Evolutionary conservation across 192 early-diverging fungal genomes (phyloP), one percentile per base, ranked within the genome.

Genomic region (Podochytrium sp.): DNA sequence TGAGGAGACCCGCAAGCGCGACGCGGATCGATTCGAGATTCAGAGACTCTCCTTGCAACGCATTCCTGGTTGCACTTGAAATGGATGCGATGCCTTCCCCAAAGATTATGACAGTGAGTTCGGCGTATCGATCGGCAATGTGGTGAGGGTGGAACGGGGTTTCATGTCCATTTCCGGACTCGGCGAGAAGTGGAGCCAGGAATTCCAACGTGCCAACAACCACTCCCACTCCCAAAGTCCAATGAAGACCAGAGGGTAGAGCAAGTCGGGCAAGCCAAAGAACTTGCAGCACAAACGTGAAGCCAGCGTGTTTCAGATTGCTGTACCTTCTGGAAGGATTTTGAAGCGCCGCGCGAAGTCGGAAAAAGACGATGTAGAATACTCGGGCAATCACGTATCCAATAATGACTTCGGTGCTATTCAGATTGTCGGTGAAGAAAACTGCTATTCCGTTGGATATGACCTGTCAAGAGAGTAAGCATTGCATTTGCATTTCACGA

Each of bases 401-500:
- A n/a, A 10, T 25, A 3, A 39, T 55, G 32, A 55, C 18, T n/a
- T 52, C 35, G 1, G 66, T 23, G 61, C 12, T 38, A 29, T 63
- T 37, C 18, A 63, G 37, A 16, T 63, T 38, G 10, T 63, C 16
- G n/a, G n/a, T n/a, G n/a, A n/a, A n/a, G 30, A 20, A 55, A 25
- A 27, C 52, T 47, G 7, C 20, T 47, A 20, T 47, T 12, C 10
- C 43, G 43, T 47, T 12, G 43, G 7, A 47, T 55, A n/a, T 55
- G 10, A 6, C 52, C 25, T 7, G 10, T 55, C 18, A 69, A 69
- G 66, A 27, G 14, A 25, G 27, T 35, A 20, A 34, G 27, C 12
- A 69, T 56, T 37, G 50, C 66, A 35, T 52, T 56, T 56, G 51
- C 66, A 41, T 55, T 69, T n/a, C n/a, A n/a, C n/a, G n/a, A n/a